Conservation (phyloP, 306 rosid genomes). For the Ziziphus jujuba region DNA sequence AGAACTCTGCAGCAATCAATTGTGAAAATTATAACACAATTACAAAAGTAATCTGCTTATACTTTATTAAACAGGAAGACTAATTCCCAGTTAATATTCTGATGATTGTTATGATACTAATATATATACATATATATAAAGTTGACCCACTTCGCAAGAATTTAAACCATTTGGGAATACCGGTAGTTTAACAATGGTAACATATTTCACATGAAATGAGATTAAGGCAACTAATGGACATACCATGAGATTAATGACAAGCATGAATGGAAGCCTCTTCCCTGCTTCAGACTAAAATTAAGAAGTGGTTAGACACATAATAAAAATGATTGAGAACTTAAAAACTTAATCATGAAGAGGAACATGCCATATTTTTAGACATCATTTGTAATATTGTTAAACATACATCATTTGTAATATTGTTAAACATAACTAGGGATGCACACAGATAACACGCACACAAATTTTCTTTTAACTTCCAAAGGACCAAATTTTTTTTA, state of each 20-base stretch:
- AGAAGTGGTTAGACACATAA: conserved; percentile 22
- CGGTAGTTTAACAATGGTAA: background rate
- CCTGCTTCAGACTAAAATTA: conserved; percentile 72
- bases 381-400: too few species aligned
- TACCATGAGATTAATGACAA: conserved; percentile 91
- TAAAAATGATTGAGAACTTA: conserved; percentile 11
- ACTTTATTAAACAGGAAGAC: background rate
- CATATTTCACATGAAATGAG: background rate
- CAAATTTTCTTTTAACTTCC: too few species aligned
- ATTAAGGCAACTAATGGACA: conserved; percentile 16
- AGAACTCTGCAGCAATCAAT: conserved; percentile 1
- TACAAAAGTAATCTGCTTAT: background rate
- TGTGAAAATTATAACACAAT: background rate
- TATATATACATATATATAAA: too few species aligned
- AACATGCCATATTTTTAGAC: background rate
- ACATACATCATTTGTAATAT: too few species aligned
- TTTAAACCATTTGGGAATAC: background rate
- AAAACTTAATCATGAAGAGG: conserved; percentile 5
- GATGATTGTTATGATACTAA: too few species aligned
- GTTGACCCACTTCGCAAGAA: too few species aligned
- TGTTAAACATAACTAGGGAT: too few species aligned
- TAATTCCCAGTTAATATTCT: background rate
- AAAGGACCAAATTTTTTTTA: too few species aligned
- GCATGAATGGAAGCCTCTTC: conserved; percentile 77
- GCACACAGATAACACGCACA: too few species aligned